Evolutionary conservation across 2,329 filamentous ascomycete genomes (phyloP).

Genomic region (Sporothrix pseudoabietina): DNA sequence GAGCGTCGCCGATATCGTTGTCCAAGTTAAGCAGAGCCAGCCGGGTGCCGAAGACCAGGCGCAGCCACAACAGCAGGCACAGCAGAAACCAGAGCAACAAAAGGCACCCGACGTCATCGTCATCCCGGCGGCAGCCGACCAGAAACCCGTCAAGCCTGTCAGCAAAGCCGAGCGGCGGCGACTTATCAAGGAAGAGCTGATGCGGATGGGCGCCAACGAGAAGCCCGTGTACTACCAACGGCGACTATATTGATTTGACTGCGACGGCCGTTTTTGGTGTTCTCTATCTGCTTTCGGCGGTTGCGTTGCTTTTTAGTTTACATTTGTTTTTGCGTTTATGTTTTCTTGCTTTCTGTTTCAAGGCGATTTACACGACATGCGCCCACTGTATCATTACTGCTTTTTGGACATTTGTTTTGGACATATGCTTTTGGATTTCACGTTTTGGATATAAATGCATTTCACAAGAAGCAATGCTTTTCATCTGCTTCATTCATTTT

Average conservation of each 20-base stretch:
- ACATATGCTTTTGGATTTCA: background rate
- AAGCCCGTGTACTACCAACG: slow-evolving; percentile 56
- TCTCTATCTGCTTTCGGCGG: background rate
- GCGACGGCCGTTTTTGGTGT: background rate
- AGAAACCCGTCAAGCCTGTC: slow-evolving; percentile 53
- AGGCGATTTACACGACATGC: slow-evolving; percentile 4
- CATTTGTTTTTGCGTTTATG: background rate
- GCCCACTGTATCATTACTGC: slow-evolving; percentile 4
- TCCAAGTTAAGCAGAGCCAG: slow-evolving; percentile 45
- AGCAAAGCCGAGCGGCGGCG: slow-evolving; percentile 57
- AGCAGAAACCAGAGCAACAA: background rate
- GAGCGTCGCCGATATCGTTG: slow-evolving; percentile 27
- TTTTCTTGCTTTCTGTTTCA: background rate
- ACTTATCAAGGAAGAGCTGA: slow-evolving; percentile 45
- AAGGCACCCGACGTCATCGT: background rate
- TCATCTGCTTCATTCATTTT: background rate
- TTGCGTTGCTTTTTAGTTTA: background rate
- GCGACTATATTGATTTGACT: slow-evolving; percentile 50
- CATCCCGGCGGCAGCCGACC: slow-evolving; percentile 38
- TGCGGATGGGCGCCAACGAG: slow-evolving; percentile 32
- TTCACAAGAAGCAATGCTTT: background rate
- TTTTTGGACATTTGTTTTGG: slow-evolving; percentile 16
- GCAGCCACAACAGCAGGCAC: slow-evolving; percentile 7
- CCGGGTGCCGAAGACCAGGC: slow-evolving; percentile 34
- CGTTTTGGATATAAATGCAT: background rate